Percentiles rank a stretch among this genome's conserved stretches.
Conservation (phyloP, 306 rosid genomes). For the Cicer arietinum region DNA sequence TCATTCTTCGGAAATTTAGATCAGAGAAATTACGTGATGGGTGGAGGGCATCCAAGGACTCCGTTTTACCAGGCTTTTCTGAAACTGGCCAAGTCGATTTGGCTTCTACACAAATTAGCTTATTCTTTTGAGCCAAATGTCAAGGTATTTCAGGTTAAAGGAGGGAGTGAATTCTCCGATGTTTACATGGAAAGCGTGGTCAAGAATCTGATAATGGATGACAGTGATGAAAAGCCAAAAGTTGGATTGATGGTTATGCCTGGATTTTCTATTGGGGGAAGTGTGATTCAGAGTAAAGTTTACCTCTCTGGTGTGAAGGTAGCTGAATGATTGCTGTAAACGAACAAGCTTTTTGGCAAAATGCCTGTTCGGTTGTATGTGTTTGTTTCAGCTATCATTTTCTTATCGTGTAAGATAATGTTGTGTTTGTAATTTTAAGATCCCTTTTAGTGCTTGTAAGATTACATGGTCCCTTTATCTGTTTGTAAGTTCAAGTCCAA, state of each 20-base stretch:
- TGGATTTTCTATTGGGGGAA: constrained; percentile 86
- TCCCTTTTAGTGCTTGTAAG: constrained; percentile 44
- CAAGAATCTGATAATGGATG: constrained; percentile 80
- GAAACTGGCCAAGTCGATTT: constrained; percentile 84
- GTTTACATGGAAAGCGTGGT: constrained; percentile 94
- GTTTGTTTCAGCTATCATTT: constrained; percentile 46
- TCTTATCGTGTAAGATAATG: constrained; percentile 48
- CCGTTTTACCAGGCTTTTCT: constrained; percentile 96
- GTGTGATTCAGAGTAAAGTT: constrained; percentile 91
- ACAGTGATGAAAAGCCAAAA: constrained; percentile 69
- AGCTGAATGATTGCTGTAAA: constrained; percentile 63
- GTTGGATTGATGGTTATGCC: constrained; percentile 99
- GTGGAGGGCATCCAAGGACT: constrained; percentile 98
- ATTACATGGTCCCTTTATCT: constrained; percentile 21
- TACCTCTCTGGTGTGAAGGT: constrained; percentile 94
- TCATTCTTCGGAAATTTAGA: constrained; percentile 95
- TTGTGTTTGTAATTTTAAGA: constrained; percentile 46
- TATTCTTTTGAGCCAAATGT: constrained; percentile 81
- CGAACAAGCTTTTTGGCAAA: constrained; percentile 24
- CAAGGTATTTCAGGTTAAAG: constrained; percentile 92
- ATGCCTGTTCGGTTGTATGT: constrained; percentile 38
- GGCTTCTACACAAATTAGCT: constrained; percentile 95
- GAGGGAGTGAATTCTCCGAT: constrained; percentile 89
- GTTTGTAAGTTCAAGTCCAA: constrained; percentile 13
- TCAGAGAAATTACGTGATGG: constrained; percentile 80